Evolutionary conservation across 805 yeast genomes (phyloP), one percentile per base, ranked within the genome.

Genomic region (Myxozyma melibiosi): DNA sequence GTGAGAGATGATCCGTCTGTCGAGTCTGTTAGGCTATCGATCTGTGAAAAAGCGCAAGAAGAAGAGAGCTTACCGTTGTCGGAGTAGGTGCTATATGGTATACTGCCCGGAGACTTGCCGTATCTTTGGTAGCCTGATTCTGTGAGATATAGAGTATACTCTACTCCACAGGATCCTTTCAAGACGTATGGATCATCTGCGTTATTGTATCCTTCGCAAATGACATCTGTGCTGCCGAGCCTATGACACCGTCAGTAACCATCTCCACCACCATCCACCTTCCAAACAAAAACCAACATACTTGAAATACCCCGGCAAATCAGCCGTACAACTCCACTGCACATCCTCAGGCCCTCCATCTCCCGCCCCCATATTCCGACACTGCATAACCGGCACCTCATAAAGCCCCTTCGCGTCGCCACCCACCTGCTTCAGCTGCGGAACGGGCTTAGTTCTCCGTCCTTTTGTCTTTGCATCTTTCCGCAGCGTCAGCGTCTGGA

Each of bases 321-420:
- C 62, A 16, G 64, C 64, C 11, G 37, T 27, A 31, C 64, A 60
- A n/a, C 37, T 46, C 64, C 64, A 61, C 47, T 59, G 60, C 28
- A 61, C 51, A 33, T 61, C 64, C 33, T 53, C 63, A 16, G 53
- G 27, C 4, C 57, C 64, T 11, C 64, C 63, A 16, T 41, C 52
- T 6, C 60, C 63, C 8, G 55, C 14, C 6, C 63, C 63, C 63
- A 58, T 59, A 34, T 61, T 61, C 25, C 35, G 38, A 33, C 64
- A 60, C 24, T 53, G 58, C 58, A 60, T 60, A 31, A 33, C 56
- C 20, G 49, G 58, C 7, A 54, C 57, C 31, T 50, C 57, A 48
- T 58, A 54, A 5, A 54, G 40, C 3, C 51, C 63, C 8, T 37
- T 37, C 3, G 64, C 64, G 24, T 59, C 51, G 8, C 64, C 63